These are phyloP conservation scores for Neoboletus subvelutipes DNA, from an alignment of 768 basidiomycete genomes.

Conservation along the genomic window DNA sequence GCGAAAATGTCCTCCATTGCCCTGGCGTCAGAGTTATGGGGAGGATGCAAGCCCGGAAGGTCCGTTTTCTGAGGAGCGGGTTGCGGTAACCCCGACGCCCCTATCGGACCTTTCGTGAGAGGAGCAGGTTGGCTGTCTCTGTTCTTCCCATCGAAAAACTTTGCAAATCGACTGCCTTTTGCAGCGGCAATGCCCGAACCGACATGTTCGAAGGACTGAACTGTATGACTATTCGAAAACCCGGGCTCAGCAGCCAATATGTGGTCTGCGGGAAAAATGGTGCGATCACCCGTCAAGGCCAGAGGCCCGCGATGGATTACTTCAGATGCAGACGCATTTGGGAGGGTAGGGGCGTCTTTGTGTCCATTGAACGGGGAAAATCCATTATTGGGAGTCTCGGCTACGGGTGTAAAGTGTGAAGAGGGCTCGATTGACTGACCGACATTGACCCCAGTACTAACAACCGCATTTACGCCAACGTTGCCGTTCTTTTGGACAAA, in stretches of 20 bases:
- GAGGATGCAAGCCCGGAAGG: slow-evolving; percentile 31
- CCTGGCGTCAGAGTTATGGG: slow-evolving; percentile 48
- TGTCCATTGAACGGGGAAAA: slow-evolving; percentile 62
- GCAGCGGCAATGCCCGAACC: slow-evolving; percentile 49
- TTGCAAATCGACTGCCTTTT: slow-evolving; percentile 83
- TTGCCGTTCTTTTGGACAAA: slow-evolving; percentile 26
- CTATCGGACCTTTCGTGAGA: slow-evolving; percentile 39
- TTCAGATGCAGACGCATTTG: slow-evolving; percentile 20
- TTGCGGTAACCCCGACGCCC: slow-evolving; percentile 44
- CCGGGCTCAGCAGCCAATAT: slow-evolving; percentile 14
- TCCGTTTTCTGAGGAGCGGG: slow-evolving; percentile 52
- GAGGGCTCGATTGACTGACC: slow-evolving; percentile 18
- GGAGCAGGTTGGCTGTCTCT: slow-evolving; percentile 40
- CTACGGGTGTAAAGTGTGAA: slow-evolving; percentile 9
- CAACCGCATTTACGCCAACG: slow-evolving; percentile 7
- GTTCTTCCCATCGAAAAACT: slow-evolving; percentile 79
- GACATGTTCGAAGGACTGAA: slow-evolving; percentile 28
- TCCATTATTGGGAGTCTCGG: slow-evolving; percentile 27
- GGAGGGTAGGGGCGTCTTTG: slow-evolving; percentile 10
- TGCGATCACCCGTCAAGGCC: slow-evolving; percentile 21
- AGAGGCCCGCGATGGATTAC: slow-evolving; percentile 19
- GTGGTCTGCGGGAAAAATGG: slow-evolving; percentile 25
- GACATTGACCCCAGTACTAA: slow-evolving; percentile 9
- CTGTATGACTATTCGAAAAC: slow-evolving; percentile 14
- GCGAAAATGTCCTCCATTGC: slow-evolving; percentile 80